A percentile compares a stretch with the other conserved stretches of the same genome.
These are phyloP conservation scores for Phaeosphaeria sp. DNA, from an alignment of 2,329 filamentous ascomycete species.

Conservation along the genomic window DNA sequence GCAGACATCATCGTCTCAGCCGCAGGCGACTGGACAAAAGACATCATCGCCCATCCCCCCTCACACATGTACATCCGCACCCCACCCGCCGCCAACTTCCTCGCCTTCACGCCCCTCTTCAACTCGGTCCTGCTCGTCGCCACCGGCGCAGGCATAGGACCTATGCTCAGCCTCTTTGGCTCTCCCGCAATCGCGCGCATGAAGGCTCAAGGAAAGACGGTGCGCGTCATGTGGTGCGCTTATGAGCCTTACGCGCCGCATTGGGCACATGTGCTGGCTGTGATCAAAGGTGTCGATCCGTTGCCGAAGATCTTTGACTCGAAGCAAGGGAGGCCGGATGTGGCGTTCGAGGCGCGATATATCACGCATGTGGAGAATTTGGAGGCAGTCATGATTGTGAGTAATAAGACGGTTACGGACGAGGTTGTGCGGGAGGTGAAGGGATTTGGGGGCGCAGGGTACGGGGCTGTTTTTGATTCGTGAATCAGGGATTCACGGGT, in stretches of 20 bases:
- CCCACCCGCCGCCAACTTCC: slow-evolving; percentile 27
- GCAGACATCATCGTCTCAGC: slow-evolving; percentile 37
- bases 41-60: slow-evolving; percentile 18
- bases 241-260: slow-evolving; percentile 14
- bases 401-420: slow-evolving; percentile 23
- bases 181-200: slow-evolving; percentile 15
- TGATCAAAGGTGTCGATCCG: slow-evolving; percentile 18
- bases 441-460: slow-evolving; percentile 16
- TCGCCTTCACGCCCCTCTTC: slow-evolving; percentile 23
- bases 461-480: slow-evolving; percentile 34
- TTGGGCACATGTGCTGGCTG: slow-evolving; percentile 21
- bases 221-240: slow-evolving; percentile 27
- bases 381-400: slow-evolving; percentile 30
- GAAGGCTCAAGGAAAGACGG: slow-evolving; percentile 1
- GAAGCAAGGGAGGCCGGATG: slow-evolving; percentile 11
- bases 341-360: slow-evolving; percentile 16
- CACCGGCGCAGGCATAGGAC: slow-evolving; percentile 32
- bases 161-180: slow-evolving; percentile 23
- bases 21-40: slow-evolving; percentile 45
- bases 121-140: slow-evolving; percentile 26
- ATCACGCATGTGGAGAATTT: slow-evolving; percentile 4
- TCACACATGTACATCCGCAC: slow-evolving; percentile 21
- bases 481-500: neutral
- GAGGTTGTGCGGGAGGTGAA: slow-evolving; percentile 20
- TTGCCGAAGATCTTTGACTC: slow-evolving; percentile 22